Evolutionary conservation across 2,329 filamentous ascomycete species (phyloP), one percentile per base, ranked within the genome.

Genomic region (Epichloe coenophiala): DNA sequence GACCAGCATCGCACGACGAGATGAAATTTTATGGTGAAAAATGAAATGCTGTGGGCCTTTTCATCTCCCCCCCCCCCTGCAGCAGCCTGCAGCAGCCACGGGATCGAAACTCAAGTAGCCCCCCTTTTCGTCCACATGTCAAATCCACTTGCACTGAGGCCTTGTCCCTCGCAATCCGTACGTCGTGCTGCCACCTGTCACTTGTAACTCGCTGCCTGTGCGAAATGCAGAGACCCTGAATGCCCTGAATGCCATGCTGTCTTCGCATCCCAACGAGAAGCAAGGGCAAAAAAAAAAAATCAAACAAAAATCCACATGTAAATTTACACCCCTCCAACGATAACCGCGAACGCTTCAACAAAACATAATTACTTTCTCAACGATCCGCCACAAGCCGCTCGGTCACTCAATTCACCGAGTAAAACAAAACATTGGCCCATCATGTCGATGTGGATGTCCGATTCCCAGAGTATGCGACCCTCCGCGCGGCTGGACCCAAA

Each of bases 401-500:
- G 12, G 23, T 33, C 17, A 8, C 5, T 23, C 38, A 39, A 45
- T 31, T 27, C 36, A 7, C 44, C 8, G 33, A 49, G n/a, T 27
- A 45, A 33, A 33, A 15, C 37, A 41, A 31, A 45, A 15, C 45
- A 5, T 33, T 21, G 36, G 40, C 50, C 51, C 53, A 63, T 57
- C 45, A 67, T 86, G 63, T 85, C 88, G 54, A 94, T 95, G 86
- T 97, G 91, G 91, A 78, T 97, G 63, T 87, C 90, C 61, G 91
- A 97, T 71, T 81, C 86, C 65, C 91, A 97, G 71, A 97, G 91
- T 95, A 77, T 63, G 86, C 75, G 46, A 39, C 42, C 23, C 23
- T 6, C 50, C 23, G 47, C n/a, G 48, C 21, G 42, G 17, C 17
- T 27, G n/a, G 23, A 45, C 31, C 11, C 31, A 37, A 23, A 12